Evolutionary conservation across 2,329 filamentous ascomycete genomes (phyloP).

Genomic region (Talaromyces funiculosus): DNA sequence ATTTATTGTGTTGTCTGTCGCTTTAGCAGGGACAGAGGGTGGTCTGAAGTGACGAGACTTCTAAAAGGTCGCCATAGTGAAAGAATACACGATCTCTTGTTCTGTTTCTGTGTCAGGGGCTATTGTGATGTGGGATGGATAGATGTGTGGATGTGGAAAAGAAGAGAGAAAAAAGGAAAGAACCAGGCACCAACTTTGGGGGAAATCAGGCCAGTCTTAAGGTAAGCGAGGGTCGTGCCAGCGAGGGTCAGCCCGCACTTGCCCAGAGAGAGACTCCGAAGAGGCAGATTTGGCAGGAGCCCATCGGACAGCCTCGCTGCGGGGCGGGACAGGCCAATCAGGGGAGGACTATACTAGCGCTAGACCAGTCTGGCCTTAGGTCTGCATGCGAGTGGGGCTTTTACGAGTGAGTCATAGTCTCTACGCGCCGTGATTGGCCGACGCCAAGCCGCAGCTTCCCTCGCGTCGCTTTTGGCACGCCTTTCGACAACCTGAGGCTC

Average conservation of each 20-base stretch:
- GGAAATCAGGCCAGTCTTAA: slow-evolving; percentile 37
- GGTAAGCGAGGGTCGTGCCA: slow-evolving; percentile 3
- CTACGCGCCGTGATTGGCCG: slow-evolving; percentile 7
- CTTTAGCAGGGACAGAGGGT: slow-evolving; percentile 31
- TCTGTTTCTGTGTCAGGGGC: background rate
- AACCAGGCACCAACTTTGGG: slow-evolving; percentile 32
- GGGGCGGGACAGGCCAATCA: background rate
- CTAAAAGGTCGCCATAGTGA: slow-evolving; percentile 38
- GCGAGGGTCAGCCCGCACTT: background rate
- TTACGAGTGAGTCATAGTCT: slow-evolving; percentile 10
- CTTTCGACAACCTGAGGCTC: slow-evolving; percentile 5
- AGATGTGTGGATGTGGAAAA: slow-evolving; percentile 16
- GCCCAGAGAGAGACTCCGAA: slow-evolving; percentile 5
- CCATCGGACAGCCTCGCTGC: background rate
- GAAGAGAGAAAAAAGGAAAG: slow-evolving; percentile 17
- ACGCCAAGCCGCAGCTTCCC: background rate
- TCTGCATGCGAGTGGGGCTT: background rate
- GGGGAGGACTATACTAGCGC: background rate
- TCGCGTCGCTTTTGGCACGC: background rate
- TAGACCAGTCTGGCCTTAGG: slow-evolving; percentile 4
- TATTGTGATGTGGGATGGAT: background rate
- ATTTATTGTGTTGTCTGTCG: slow-evolving; percentile 38
- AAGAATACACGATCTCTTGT: background rate
- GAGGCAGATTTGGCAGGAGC: slow-evolving; percentile 1
- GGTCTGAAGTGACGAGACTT: slow-evolving; percentile 20